Evolutionary conservation across 768 basidiomycete genomes (phyloP).

Genomic region (Auricularia sp.): DNA sequence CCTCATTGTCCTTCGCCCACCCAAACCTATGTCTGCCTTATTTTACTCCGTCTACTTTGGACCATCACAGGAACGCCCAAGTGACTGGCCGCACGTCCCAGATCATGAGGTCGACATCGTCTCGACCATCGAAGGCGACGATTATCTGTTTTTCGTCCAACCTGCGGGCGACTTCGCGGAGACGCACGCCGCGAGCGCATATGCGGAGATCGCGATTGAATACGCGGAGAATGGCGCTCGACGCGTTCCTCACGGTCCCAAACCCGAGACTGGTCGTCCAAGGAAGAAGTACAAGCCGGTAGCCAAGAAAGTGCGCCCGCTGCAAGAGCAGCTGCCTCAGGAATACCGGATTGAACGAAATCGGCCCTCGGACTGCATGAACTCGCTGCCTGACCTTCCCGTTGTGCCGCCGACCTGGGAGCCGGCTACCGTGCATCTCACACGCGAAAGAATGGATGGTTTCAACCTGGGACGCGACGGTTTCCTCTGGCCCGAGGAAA

Average conservation of each 20-base stretch:
- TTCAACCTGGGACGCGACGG: constrained; percentile 7
- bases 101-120: neutral
- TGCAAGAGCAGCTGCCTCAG: constrained; percentile 12
- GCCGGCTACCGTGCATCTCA: constrained; percentile 8
- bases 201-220: neutral
- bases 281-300: constrained; percentile 14
- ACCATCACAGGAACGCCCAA: neutral
- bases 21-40: neutral
- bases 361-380: constrained; percentile 9
- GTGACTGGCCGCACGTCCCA: neutral
- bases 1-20: too few relatives aligned
- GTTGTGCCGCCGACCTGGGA: constrained; percentile 6
- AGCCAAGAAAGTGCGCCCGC: constrained; percentile 10
- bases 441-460: constrained; percentile 8
- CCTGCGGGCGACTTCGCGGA: neutral
- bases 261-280: too few relatives aligned
- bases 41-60: neutral
- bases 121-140: neutral
- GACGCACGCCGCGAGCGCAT: neutral
- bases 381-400: constrained; percentile 5
- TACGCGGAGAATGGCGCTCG: neutral
- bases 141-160: neutral
- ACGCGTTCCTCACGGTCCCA: too few relatives aligned
- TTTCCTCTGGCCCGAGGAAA: constrained; percentile 26
- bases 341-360: constrained; percentile 11